A percentile compares a stretch with the other conserved stretches of the same genome.
Evolutionary conservation across 495 filamentous ascomycete genomes (phyloP).

Genomic region (Penicillium paxilli): DNA sequence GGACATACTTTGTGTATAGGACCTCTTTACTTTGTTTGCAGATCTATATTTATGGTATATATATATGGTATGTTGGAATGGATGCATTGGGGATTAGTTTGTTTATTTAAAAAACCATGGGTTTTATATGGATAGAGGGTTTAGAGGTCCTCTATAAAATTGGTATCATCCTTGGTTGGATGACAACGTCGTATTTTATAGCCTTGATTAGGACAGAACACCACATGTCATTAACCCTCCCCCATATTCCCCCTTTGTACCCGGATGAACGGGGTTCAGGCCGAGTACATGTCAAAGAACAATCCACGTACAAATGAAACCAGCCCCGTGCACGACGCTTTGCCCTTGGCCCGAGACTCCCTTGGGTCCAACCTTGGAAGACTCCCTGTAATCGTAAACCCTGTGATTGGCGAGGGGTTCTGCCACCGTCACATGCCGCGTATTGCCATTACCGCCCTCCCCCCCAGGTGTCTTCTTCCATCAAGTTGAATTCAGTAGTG

Average conservation of each 20-base stretch:
- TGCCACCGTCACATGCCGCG: constrained; percentile 29
- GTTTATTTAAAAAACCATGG: neutral
- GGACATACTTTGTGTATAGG: too few species aligned
- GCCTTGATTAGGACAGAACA: neutral
- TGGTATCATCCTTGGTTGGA: too few species aligned
- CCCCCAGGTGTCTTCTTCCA: neutral
- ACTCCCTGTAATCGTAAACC: constrained; percentile 23
- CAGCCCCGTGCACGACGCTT: neutral
- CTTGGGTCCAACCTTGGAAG: neutral
- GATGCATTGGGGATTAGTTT: neutral
- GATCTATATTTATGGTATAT: too few species aligned
- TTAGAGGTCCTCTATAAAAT: too few species aligned
- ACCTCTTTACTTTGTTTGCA: too few species aligned
- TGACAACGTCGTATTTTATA: neutral
- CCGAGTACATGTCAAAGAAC: neutral
- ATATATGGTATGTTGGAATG: too few species aligned
- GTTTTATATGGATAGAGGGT: neutral
- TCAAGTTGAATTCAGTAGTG: neutral
- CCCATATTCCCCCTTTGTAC: neutral
- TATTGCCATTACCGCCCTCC: constrained; percentile 21
- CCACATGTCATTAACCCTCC: neutral
- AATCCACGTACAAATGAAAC: neutral
- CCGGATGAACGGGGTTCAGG: neutral
- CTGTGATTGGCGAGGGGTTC: constrained; percentile 24
- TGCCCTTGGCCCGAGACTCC: constrained; percentile 15